A percentile compares a stretch with the other conserved stretches of the same genome.
These are phyloP conservation scores for Echites panduratus DNA, from an alignment of 257 asterid species.

Conservation along the genomic window DNA sequence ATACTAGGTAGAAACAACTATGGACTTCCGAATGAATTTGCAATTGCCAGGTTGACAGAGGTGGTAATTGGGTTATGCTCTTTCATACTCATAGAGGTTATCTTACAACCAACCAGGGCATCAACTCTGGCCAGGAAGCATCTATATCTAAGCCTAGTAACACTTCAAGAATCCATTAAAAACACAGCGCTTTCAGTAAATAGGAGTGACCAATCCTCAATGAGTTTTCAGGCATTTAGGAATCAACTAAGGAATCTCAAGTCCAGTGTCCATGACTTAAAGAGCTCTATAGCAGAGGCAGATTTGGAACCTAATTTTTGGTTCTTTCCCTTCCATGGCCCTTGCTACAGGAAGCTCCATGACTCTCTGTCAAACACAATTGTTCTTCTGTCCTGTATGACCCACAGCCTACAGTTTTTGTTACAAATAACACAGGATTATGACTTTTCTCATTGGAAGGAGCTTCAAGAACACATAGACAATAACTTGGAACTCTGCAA, in stretches of 20 bases:
- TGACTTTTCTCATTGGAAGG: constrained; percentile 21
- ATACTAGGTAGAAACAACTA: constrained; percentile 60
- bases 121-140: constrained; percentile 51
- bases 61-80: constrained; percentile 48
- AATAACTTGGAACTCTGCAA: constrained; percentile 27
- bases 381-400: constrained; percentile 35
- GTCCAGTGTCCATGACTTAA: constrained; percentile 30
- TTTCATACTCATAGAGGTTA: constrained; percentile 45
- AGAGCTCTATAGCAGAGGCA: constrained; percentile 36
- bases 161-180: constrained; percentile 36
- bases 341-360: constrained; percentile 43
- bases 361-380: constrained; percentile 27
- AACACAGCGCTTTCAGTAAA: constrained; percentile 11
- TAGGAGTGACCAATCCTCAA: constrained; percentile 11
- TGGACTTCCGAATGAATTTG: constrained; percentile 51
- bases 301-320: constrained; percentile 59
- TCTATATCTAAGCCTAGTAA: constrained; percentile 19
- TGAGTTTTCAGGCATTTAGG: constrained; percentile 15
- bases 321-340: constrained; percentile 48
- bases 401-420: constrained; percentile 29
- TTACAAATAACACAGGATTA: constrained; percentile 18
- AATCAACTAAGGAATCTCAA: constrained; percentile 28
- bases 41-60: constrained; percentile 47
- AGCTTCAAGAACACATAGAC: constrained; percentile 32
- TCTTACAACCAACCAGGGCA: constrained; percentile 50